Evolutionary conservation across 2,329 filamentous ascomycete species (phyloP).

Genomic region (Fusarium vanettenii): DNA sequence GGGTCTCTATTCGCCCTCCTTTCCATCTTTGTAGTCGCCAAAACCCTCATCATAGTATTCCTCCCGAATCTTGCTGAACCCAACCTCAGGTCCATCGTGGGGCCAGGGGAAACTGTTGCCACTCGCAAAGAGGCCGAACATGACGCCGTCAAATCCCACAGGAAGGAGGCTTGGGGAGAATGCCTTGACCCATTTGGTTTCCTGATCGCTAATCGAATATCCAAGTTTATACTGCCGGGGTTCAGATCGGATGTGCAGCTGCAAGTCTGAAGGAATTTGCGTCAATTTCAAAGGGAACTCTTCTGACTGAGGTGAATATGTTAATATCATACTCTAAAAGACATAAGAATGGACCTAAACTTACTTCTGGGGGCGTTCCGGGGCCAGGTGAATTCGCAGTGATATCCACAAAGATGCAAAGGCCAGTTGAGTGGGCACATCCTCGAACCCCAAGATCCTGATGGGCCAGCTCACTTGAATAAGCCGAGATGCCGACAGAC

Average conservation of each 20-base stretch:
- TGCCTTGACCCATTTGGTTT: constrained; percentile 27
- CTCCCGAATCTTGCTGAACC: constrained; percentile 35
- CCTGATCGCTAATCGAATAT: constrained; percentile 20
- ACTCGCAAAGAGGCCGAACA: constrained; percentile 39
- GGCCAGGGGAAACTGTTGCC: constrained; percentile 38
- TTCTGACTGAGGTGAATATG: background rate
- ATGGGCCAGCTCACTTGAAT: constrained; percentile 41
- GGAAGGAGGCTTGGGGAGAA: constrained; percentile 26
- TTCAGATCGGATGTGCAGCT: constrained; percentile 38
- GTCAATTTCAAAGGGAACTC: constrained; percentile 12
- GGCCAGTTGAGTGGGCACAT: constrained; percentile 33
- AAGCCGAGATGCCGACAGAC: constrained; percentile 43
- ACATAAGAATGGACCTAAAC: background rate
- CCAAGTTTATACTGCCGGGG: constrained; percentile 38
- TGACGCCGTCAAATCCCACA: constrained; percentile 35
- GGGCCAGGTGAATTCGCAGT: constrained; percentile 15
- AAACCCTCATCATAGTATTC: constrained; percentile 35
- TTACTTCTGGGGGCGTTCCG: constrained; percentile 19
- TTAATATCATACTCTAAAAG: too few species aligned
- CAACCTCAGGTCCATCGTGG: constrained; percentile 32
- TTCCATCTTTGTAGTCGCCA: constrained; percentile 8
- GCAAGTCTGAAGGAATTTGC: constrained; percentile 12
- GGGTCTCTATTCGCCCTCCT: background rate
- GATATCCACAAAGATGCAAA: constrained; percentile 34
- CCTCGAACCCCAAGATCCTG: constrained; percentile 44